A percentile compares a stretch with the other conserved stretches of the same genome.
Evolutionary conservation across 1,139 yeast species (phyloP).

Genomic region (Yamadazyma atmosphaerica): DNA sequence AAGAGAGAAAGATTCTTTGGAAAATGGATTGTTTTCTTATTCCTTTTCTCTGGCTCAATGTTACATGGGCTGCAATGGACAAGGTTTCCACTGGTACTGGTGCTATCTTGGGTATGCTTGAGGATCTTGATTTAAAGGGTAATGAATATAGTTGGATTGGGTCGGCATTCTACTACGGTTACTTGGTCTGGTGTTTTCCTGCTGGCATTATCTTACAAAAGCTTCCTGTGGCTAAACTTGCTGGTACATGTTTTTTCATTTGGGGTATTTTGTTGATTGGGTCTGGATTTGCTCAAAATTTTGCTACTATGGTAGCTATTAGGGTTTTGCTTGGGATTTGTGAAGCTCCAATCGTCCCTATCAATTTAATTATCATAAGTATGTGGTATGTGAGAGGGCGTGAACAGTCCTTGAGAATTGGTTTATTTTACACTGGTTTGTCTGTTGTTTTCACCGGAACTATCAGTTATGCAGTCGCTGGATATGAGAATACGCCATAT

Average conservation of each 20-base stretch:
- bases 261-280: constrained; percentile 7
- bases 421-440: too few species aligned
- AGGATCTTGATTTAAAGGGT: constrained; percentile 47
- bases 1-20: too few species aligned
- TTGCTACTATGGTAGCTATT: neutral
- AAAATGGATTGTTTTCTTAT: too few species aligned
- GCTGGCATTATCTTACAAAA: constrained; percentile 14
- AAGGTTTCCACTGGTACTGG: too few species aligned
- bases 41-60: too few species aligned
- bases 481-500: too few species aligned
- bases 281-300: neutral
- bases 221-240: constrained; percentile 21
- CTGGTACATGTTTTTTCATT: constrained; percentile 13
- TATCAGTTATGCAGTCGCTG: too few species aligned
- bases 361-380: too few species aligned
- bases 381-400: too few species aligned
- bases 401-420: too few species aligned
- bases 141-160: constrained; percentile 50
- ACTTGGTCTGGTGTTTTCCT: constrained; percentile 22
- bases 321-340: constrained; percentile 21
- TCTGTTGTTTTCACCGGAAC: too few species aligned
- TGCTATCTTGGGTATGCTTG: constrained; percentile 53
- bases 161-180: constrained; percentile 33
- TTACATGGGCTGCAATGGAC: too few species aligned
- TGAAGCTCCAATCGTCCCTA: constrained; percentile 55